These are phyloP conservation scores for Linum tenue DNA, from an alignment of 345 rosid species.

Conservation along the genomic window DNA sequence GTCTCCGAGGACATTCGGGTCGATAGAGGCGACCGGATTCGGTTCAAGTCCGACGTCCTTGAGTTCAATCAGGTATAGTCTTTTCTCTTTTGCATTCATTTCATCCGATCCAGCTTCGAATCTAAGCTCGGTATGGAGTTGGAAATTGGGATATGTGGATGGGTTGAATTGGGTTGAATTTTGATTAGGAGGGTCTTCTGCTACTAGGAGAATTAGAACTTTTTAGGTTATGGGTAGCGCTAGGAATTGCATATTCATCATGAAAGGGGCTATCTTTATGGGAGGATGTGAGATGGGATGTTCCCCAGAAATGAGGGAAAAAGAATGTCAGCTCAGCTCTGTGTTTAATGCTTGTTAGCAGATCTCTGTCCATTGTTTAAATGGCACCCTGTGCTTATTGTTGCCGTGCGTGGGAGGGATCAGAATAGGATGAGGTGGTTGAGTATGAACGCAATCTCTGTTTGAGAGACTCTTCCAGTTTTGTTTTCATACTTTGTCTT, in stretches of 20 bases:
- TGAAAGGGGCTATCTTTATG: too few relatives aligned
- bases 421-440: background rate
- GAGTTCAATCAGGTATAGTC: slow-evolving; percentile 48
- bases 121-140: too few relatives aligned
- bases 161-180: too few relatives aligned
- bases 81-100: too few relatives aligned
- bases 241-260: too few relatives aligned
- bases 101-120: too few relatives aligned
- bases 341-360: background rate
- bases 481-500: background rate
- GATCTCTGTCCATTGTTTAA: background rate
- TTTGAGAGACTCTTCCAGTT: background rate
- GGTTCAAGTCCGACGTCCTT: slow-evolving; percentile 61
- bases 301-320: too few relatives aligned
- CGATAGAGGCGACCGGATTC: slow-evolving; percentile 60
- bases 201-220: too few relatives aligned
- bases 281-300: too few relatives aligned
- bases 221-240: too few relatives aligned
- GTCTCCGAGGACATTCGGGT: slow-evolving; percentile 52
- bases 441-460: background rate
- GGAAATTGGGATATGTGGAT: too few relatives aligned
- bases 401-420: background rate
- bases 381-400: background rate
- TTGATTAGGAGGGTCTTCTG: too few relatives aligned
- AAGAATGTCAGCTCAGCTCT: background rate